These are phyloP conservation scores for Fonticula alba DNA, from an alignment of 78 protist species.

Conservation along the genomic window DNA sequence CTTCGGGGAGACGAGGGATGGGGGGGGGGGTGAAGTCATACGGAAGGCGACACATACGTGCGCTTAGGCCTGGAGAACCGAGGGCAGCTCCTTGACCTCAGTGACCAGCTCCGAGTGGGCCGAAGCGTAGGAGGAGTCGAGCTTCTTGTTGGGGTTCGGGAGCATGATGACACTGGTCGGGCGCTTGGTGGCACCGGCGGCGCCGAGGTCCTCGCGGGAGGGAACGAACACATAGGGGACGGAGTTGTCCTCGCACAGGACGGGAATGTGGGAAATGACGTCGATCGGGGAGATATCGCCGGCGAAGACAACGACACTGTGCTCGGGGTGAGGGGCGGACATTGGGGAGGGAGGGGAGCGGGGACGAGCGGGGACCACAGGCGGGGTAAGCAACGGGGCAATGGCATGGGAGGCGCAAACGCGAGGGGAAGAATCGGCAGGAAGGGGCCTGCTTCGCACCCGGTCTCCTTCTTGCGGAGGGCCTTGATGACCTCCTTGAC, in stretches of 20 bases:
- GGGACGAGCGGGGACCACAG: no score
- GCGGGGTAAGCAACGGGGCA: neutral
- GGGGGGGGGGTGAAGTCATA: neutral
- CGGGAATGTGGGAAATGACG: constrained; percentile 82
- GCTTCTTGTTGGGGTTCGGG: constrained; percentile 6
- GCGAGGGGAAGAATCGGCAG: neutral
- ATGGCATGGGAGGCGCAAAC: neutral
- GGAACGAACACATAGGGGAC: constrained; percentile 74
- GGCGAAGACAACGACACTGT: constrained; percentile 62
- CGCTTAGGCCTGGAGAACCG: neutral
- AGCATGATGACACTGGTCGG: constrained; percentile 63
- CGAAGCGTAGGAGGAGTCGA: neutral
- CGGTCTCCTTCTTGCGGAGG: constrained; percentile 32
- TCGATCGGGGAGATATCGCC: constrained; percentile 92
- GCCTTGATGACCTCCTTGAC: constrained; percentile 83
- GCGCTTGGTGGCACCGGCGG: constrained; percentile 74
- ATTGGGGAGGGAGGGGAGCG: neutral
- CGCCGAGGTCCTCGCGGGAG: constrained; percentile 71
- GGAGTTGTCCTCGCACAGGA: constrained; percentile 60
- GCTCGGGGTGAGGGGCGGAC: neutral
- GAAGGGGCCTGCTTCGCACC: constrained; percentile 8
- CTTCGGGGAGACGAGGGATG: neutral
- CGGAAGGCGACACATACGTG: neutral
- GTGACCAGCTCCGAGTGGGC: neutral
- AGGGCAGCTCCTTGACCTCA: neutral